These are phyloP conservation scores for Chaetomium strumarium DNA, from an alignment of 2,329 filamentous ascomycete genomes.

Conservation along the genomic window DNA sequence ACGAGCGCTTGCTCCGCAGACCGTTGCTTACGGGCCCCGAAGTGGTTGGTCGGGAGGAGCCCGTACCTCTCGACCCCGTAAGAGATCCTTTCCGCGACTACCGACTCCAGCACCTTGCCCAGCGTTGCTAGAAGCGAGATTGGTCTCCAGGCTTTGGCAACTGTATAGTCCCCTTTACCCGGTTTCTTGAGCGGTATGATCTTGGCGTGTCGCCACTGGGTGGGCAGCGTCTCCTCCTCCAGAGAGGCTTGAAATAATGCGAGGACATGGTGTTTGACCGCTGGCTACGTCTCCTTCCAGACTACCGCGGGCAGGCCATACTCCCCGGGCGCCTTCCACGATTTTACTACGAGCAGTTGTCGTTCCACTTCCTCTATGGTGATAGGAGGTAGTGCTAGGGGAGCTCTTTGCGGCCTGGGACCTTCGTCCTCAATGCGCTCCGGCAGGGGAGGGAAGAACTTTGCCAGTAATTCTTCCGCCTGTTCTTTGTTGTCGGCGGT, in stretches of 20 bases:
- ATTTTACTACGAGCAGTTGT: background rate
- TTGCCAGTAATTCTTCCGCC: no score
- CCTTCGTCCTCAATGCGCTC: no score
- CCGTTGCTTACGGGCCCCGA: no score
- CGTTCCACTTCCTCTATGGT: conserved; percentile 6
- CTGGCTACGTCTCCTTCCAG: conserved; percentile 1
- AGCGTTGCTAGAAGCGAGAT: conserved; percentile 5
- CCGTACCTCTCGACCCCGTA: background rate
- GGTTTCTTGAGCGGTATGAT: conserved; percentile 8
- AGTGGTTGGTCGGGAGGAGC: background rate
- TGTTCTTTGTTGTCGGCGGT: no score
- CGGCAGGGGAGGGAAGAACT: no score
- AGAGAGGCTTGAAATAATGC: background rate
- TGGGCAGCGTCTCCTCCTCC: background rate
- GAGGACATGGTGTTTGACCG: conserved; percentile 1
- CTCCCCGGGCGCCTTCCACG: conserved; percentile 2
- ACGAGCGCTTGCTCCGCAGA: no score
- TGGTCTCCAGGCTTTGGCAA: conserved; percentile 4
- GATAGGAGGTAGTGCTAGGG: no score
- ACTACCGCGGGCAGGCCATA: conserved; percentile 3
- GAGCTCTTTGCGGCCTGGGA: no score
- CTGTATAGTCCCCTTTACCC: background rate
- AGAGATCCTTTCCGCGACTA: conserved; percentile 4
- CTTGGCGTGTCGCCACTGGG: background rate
- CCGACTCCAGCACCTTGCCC: conserved; percentile 7